Evolutionary conservation across 495 filamentous ascomycete species (phyloP).

Genomic region (Halenospora varia): DNA sequence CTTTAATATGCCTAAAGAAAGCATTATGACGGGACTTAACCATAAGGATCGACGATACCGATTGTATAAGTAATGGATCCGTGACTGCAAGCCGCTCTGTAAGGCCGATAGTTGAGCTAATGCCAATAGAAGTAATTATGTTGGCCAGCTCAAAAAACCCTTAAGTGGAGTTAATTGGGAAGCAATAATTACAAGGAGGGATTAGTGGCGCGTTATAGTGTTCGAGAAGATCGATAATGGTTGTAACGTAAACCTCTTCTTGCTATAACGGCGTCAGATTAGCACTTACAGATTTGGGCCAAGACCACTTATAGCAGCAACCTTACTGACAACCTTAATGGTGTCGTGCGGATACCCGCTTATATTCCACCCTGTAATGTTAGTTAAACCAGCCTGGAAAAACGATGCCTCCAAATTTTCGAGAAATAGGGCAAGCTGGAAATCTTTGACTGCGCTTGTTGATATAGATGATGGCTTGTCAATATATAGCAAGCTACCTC

Average conservation of each 20-base stretch:
- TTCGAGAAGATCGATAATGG: constrained; percentile 17
- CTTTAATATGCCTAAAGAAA: constrained; percentile 10
- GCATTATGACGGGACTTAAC: constrained; percentile 11
- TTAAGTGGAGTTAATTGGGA: constrained; percentile 9
- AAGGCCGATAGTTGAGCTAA: constrained; percentile 12
- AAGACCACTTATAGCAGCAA: constrained; percentile 14
- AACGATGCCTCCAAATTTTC: constrained; percentile 11
- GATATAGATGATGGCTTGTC: constrained; percentile 1
- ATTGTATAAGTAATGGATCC: constrained; percentile 11
- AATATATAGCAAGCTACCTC: constrained; percentile 11
- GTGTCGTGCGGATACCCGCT: constrained; percentile 7
- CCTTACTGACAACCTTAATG: constrained; percentile 7
- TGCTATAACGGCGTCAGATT: constrained; percentile 5
- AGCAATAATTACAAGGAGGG: constrained; percentile 12
- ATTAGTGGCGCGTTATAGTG: constrained; percentile 5
- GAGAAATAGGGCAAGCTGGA: constrained; percentile 10
- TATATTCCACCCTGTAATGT: constrained; percentile 11
- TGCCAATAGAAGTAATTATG: constrained; percentile 15
- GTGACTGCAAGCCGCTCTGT: constrained; percentile 1
- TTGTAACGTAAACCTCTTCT: constrained; percentile 15
- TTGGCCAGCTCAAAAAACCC: constrained; percentile 10
- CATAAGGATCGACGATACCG: constrained; percentile 3
- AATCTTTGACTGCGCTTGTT: constrained; percentile 5
- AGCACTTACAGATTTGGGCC: neutral
- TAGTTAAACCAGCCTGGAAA: constrained; percentile 11